Base-by-base conservation (phyloP, 768 basidiomycete genomes). In the Hericium rajendrae region DNA sequence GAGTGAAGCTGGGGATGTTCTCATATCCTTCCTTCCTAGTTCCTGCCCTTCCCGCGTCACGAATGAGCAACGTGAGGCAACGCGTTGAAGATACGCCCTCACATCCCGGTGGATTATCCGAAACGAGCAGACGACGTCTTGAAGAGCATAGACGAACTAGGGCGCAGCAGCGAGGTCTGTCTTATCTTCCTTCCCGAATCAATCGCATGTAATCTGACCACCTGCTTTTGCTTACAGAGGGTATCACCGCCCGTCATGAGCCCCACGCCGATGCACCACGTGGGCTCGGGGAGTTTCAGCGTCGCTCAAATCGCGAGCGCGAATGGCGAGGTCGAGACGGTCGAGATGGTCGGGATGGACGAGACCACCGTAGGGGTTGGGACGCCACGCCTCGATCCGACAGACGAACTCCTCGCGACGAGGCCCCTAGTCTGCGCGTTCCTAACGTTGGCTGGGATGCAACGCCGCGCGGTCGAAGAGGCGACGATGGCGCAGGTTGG, bases 361-460 rank as follows among this genome's bases (percentile, higher is more conserved):
- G 80, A 24, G 72, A 75, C 50, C 58, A 65, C 54, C 69, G 49
- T 26, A 18, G 69, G 6, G 72, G 65, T 3, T 85, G 82, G 84
- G 82, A 84, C 63, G 73, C 75, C 12, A 85, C 85, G 3, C 84
- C 86, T 16, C 82, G 78, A 38, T 79, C 78, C 26, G 77, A 80
- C n/a, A 78, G 79, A 38, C 70, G 72, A 39, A 69, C 73, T 16
- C 68, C 65, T 16, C 67, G 74, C 49, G 76, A 79, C 11, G 85
- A 89, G 62, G 83, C 83, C 10, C 88, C 91, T 0, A 93, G 90
- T 62, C 84, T 93, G 37, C 84, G 94, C 32, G 87, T 97, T 15
- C 93, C 94, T 0, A 92, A 95, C 69, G 82, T 91, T 56, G 85
- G 84, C 2, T 98, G 94, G 94, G 94, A 97, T 54, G 88, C 94